phyloP scores from a whole-genome alignment of 208 protist genomes.

The Naegleria lovaniensis region DNA sequence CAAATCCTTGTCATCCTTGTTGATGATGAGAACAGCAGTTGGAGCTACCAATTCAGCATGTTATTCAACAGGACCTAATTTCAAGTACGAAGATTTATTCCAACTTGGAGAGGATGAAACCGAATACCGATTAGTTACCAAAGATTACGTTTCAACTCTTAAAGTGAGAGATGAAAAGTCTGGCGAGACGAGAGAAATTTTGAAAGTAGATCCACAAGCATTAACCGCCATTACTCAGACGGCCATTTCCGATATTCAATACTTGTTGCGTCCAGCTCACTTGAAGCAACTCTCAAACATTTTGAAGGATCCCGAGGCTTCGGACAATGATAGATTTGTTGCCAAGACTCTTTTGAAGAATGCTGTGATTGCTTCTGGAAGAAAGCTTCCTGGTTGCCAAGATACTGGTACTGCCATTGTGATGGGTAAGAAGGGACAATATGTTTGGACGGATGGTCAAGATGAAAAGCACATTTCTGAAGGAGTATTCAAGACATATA shows the following conservation, averaged over 20 bases:
- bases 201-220: conserved; percentile 76
- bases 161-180: conserved; percentile 42
- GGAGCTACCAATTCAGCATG: too few species aligned
- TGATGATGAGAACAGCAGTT: too few species aligned
- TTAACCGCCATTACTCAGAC: conserved; percentile 67
- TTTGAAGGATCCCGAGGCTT: conserved; percentile 88
- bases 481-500: conserved; percentile 89
- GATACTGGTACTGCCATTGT: conserved; percentile 94
- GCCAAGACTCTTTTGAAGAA: conserved; percentile 93
- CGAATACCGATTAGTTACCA: conserved; percentile 67
- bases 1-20: too few species aligned
- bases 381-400: conserved; percentile 83
- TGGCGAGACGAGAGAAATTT: conserved; percentile 55
- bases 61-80: not conserved
- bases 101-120: conserved; percentile 50
- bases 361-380: conserved; percentile 80
- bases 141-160: conserved; percentile 69
- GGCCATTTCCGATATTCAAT: conserved; percentile 84
- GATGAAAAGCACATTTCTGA: conserved; percentile 81
- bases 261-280: conserved; percentile 84
- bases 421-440: conserved; percentile 83
- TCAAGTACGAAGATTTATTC: conserved; percentile 1
- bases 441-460: conserved; percentile 83
- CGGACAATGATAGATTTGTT: conserved; percentile 90
- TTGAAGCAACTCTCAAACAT: conserved; percentile 81